Evolutionary conservation across 2,329 filamentous ascomycete genomes (phyloP).

Genomic region (Colletotrichum sp.): DNA sequence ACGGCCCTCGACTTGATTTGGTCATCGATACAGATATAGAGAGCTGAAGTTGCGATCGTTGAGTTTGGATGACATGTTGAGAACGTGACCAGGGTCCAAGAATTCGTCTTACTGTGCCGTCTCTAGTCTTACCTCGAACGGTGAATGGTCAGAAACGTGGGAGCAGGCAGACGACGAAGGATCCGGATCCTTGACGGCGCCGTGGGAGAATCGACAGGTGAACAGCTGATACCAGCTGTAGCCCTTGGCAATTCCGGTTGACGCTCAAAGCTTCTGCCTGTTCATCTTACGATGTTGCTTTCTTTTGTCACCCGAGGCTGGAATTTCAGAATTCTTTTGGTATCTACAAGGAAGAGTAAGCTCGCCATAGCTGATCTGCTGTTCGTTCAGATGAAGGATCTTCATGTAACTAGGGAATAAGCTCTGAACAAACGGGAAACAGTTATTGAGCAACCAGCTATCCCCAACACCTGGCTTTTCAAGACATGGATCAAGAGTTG

Average conservation of each 20-base stretch:
- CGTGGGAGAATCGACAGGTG: too few relatives aligned
- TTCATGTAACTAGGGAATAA: fast-evolving
- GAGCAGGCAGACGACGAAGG: neutral
- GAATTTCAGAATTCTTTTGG: neutral
- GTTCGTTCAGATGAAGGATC: neutral
- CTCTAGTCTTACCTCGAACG: neutral
- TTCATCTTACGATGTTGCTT: neutral
- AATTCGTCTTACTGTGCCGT: neutral
- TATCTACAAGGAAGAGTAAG: neutral
- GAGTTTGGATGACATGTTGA: neutral
- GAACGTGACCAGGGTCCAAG: neutral
- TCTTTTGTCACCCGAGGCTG: neutral
- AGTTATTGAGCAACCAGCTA: neutral
- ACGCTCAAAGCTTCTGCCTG: neutral
- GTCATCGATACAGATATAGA: neutral
- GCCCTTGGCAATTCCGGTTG: neutral
- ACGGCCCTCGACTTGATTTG: neutral
- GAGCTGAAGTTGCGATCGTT: neutral
- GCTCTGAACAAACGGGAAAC: neutral
- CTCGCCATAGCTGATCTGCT: neutral
- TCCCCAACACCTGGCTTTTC: neutral
- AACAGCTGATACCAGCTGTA: neutral
- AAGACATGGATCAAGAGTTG: neutral
- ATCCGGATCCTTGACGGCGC: neutral
- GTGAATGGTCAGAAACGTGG: neutral